Base-by-base conservation (phyloP, 495 filamentous ascomycete species). In the Aspergillus incahuasiensis region DNA sequence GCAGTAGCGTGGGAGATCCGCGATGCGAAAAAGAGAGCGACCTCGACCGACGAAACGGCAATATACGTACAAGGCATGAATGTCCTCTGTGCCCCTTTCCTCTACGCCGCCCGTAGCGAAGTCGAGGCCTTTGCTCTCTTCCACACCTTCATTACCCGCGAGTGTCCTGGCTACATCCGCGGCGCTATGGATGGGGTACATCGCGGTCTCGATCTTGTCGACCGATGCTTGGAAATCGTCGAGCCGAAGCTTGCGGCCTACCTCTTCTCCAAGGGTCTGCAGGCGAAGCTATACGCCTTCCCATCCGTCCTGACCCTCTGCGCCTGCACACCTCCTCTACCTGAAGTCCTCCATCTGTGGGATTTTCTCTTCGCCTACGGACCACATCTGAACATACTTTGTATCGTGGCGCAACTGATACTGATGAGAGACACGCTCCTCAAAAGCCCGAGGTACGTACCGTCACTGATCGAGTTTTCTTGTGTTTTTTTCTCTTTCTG, bases 11-110 rank as follows among this genome's bases (percentile, higher is more conserved):
- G 95, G 94, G 89, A 82, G 57, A 78, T 97, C 25, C 85, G 91
- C 60, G 95, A 99, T 73, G 80, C 85, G 0, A 82, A 82, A 63
- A 78, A 73, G 39, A 67, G 71, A 34, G 67, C 22, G 58, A 48
- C 3, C 70, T 68, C 19, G n/a, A 72, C 77, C 1, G 74, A 73
- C 15, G 85, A 88, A 55, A 80, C 85, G 13, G 88, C 88, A 12
- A 90, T 89, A 50, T 99, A 99, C 67, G 95, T 97, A 5, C 94
- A 99, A 67, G 94, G 94, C 54, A 97, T 98, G 94, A 98, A 97
- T 66, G 92, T 97, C n/a, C 82, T 98, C n/a, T 92, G 90, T 34
- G 94, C 94, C 8, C 95, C 94, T 0, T 97, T 99, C 63, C 79
- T 97, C 40, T 99, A 99, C 70, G 91, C 92, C 3, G 91, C 94